Evolutionary conservation across 2,329 filamentous ascomycete species (phyloP).

Genomic region (Cladophialophora bantiana): DNA sequence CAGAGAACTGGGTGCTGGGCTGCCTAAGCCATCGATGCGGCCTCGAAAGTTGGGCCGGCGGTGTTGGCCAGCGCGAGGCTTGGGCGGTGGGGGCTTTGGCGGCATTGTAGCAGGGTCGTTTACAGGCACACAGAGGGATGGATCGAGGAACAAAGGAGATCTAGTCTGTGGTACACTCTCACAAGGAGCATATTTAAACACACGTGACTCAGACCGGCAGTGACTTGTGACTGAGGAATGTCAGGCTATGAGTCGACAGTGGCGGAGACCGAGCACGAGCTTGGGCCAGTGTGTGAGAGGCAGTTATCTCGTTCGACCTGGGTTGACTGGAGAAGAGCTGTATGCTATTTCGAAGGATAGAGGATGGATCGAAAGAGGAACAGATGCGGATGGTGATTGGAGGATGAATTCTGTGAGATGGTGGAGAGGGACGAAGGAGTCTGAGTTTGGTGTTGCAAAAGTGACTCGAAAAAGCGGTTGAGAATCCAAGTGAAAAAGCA

Average conservation of each 20-base stretch:
- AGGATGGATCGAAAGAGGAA: constrained; percentile 21
- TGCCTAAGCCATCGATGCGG: constrained; percentile 34
- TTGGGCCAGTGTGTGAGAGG: not conserved
- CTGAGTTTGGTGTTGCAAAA: constrained; percentile 12
- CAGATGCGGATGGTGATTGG: constrained; percentile 27
- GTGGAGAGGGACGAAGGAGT: constrained; percentile 7
- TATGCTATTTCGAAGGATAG: constrained; percentile 22
- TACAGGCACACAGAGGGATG: not conserved
- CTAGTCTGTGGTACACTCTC: not conserved
- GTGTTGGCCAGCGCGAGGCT: constrained; percentile 28
- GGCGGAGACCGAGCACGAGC: not conserved
- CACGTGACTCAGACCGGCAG: constrained; percentile 25
- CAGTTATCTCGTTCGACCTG: not conserved
- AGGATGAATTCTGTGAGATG: constrained; percentile 8
- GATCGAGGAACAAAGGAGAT: constrained; percentile 3
- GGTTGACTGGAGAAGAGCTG: not conserved
- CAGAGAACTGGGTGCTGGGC: constrained; percentile 30
- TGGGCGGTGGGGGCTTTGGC: constrained; percentile 30
- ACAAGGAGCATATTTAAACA: constrained; percentile 23
- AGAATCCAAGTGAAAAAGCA: constrained; percentile 21
- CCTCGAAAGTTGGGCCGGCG: constrained; percentile 28
- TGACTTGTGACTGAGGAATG: constrained; percentile 3
- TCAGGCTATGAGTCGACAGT: constrained; percentile 15
- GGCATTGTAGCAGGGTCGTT: constrained; percentile 15
- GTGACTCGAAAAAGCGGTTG: constrained; percentile 23